Evolutionary conservation across 805 yeast genomes (phyloP), one percentile per base, ranked within the genome.

Genomic region (Lipomyces oligophaga): DNA sequence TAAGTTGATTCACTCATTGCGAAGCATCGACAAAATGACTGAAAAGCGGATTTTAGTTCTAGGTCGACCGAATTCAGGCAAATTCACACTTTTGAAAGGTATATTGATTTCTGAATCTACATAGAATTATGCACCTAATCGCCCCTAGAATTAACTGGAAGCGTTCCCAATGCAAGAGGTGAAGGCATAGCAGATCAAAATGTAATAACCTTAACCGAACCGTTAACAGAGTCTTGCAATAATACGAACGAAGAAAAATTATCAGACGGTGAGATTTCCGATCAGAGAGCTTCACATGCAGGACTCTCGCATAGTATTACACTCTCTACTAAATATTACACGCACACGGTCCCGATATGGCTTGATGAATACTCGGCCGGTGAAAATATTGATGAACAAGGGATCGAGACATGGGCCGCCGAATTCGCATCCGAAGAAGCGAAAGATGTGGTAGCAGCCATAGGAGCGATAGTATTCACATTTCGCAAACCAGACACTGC

Each of bases 381-480:
- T 1, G 30, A 21, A 39, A 63, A 69, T 36, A 47, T 37, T 16
- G 50, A 55, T 28, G 42, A 36, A 20, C 27, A 34, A 8, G 47
- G 41, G 3, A 35, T 38, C 49, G n/a, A 38, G 11, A 54, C 45
- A 3, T 69, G 73, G 73, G 57, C 54, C 5, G 35, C 40, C 10
- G 57, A 58, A 10, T 69, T 67, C 47, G 30, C 57, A 11, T 54
- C 66, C 4, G 55, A 49, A 1, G 68, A 60, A 26, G 72, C 72
- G 3, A 34, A 33, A n/a, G 69, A 65, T 42, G 71, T 67, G 0
- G 54, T 71, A 1, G 63, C 64, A 10, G 69, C 61, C 11, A 54
- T 70, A 2, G 63, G 61, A 6, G 64, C 67, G n/a, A 58, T 70
- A n/a, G 50, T 69, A 10, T 59, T 55, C 47, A 63, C 68, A 6